These are phyloP conservation scores for Phyllosticta citribraziliensis DNA, from an alignment of 2,329 filamentous ascomycete genomes.

Conservation along the genomic window DNA sequence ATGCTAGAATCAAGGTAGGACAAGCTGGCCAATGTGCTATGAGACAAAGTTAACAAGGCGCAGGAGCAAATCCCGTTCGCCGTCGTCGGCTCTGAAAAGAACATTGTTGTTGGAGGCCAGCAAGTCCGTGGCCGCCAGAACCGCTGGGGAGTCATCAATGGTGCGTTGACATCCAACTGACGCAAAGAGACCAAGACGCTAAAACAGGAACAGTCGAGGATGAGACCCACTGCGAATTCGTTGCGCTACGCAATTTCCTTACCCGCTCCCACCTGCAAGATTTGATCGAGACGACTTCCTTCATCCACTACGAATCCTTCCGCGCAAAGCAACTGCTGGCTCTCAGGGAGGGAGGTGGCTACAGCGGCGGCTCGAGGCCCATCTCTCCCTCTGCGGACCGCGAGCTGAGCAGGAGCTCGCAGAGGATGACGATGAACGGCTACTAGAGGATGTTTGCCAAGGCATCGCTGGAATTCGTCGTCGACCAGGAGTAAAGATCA, in stretches of 20 bases:
- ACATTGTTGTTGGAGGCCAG: slow-evolving; percentile 93
- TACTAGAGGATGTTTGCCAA: slow-evolving; percentile 50
- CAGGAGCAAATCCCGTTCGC: slow-evolving; percentile 93
- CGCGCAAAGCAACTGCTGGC: slow-evolving; percentile 97
- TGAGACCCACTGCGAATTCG: slow-evolving; percentile 98
- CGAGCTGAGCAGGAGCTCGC: slow-evolving; percentile 92
- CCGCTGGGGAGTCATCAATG: slow-evolving; percentile 97
- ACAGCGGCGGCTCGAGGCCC: slow-evolving; percentile 62
- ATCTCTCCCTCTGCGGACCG: slow-evolving; percentile 93
- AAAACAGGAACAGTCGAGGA: slow-evolving; percentile 61
- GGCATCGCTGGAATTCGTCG: background rate
- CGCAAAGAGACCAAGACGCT: background rate
- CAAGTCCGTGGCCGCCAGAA: slow-evolving; percentile 97
- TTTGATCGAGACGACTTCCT: slow-evolving; percentile 96
- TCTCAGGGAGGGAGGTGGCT: slow-evolving; percentile 86
- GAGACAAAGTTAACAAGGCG: slow-evolving; percentile 18
- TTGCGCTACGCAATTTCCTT: slow-evolving; percentile 96
- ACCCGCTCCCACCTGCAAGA: slow-evolving; percentile 97
- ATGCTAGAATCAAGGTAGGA: slow-evolving; percentile 88
- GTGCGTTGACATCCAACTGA: slow-evolving; percentile 14
- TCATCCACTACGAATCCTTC: slow-evolving; percentile 99
- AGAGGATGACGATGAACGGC: slow-evolving; percentile 98
- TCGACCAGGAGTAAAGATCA: background rate
- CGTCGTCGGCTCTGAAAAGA: slow-evolving; percentile 96
- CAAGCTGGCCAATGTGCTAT: background rate